Evolutionary conservation across 2,329 filamentous ascomycete species (phyloP).

Genomic region (Monosporascus sp.): DNA sequence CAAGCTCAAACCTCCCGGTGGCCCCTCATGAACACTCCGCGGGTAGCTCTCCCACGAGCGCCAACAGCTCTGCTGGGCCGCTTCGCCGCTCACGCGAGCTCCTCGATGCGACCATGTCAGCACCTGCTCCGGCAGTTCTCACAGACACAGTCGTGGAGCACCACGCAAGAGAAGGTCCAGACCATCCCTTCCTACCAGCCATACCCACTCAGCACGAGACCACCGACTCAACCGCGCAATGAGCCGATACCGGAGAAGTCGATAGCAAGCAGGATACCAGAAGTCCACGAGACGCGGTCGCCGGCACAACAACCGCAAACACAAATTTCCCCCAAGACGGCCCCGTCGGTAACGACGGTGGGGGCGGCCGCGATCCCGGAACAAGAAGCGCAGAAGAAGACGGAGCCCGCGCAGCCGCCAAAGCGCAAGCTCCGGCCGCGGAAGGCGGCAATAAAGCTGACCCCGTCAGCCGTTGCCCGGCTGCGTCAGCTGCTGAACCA

Average conservation of each 20-base stretch:
- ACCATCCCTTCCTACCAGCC: constrained; percentile 41
- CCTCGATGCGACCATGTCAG: constrained; percentile 34
- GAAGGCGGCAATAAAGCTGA: constrained; percentile 88
- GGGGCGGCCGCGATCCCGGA: constrained; percentile 48
- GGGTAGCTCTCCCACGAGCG: constrained; percentile 28
- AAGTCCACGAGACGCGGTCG: constrained; percentile 48
- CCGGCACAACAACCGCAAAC: constrained; percentile 19
- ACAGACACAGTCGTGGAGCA: constrained; percentile 22
- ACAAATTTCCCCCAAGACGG: not conserved
- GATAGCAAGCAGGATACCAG: constrained; percentile 43
- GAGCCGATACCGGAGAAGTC: constrained; percentile 42
- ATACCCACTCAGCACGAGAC: constrained; percentile 42
- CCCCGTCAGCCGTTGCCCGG: constrained; percentile 72
- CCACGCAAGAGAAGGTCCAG: constrained; percentile 22
- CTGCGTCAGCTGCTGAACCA: constrained; percentile 72
- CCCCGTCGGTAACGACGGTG: not conserved
- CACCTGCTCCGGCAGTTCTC: constrained; percentile 38
- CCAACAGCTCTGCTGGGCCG: constrained; percentile 20
- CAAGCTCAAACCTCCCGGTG: constrained; percentile 1
- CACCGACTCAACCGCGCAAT: constrained; percentile 35
- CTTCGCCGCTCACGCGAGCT: constrained; percentile 32
- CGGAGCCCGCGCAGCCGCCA: constrained; percentile 45
- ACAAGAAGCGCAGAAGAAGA: constrained; percentile 62
- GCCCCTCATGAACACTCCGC: constrained; percentile 37
- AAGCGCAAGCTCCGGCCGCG: constrained; percentile 69